Conservation (phyloP, 2,329 filamentous ascomycete genomes). For the Trichoderma cornu-damae region DNA sequence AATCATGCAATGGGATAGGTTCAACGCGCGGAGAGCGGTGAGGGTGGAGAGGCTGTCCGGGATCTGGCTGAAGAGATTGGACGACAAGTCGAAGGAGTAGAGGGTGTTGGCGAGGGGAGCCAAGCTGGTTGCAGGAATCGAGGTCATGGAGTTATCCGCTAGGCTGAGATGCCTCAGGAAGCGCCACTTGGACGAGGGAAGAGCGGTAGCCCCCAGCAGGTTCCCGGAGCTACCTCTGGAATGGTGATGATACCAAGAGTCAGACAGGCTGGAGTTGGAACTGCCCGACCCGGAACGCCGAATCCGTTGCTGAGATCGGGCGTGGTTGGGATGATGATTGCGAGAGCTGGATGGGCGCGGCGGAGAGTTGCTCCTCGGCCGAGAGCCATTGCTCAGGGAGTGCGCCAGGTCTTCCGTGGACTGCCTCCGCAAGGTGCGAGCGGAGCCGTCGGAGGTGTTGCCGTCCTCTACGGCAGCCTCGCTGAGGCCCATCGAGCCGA, state of each 20-base stretch:
- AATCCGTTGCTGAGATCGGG: slow-evolving; percentile 66
- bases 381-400: slow-evolving; percentile 41
- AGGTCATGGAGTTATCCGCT: slow-evolving; percentile 84
- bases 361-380: slow-evolving; percentile 76
- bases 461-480: slow-evolving; percentile 46
- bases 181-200: slow-evolving; percentile 88
- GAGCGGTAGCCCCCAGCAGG: slow-evolving; percentile 61
- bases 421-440: slow-evolving; percentile 41
- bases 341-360: slow-evolving; percentile 70
- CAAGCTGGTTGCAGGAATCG: slow-evolving; percentile 69
- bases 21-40: slow-evolving; percentile 83
- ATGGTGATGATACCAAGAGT: slow-evolving; percentile 53
- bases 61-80: slow-evolving; percentile 89
- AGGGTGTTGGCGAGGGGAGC: slow-evolving; percentile 80
- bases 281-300: slow-evolving; percentile 86
- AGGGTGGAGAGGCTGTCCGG: slow-evolving; percentile 84
- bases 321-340: slow-evolving; percentile 61
- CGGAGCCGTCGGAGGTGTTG: slow-evolving; percentile 30
- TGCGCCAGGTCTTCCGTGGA: slow-evolving; percentile 44
- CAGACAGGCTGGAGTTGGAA: slow-evolving; percentile 74
- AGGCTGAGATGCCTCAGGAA: slow-evolving; percentile 89
- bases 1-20: slow-evolving; percentile 97
- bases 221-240: slow-evolving; percentile 73
- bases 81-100: slow-evolving; percentile 86
- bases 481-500: slow-evolving; percentile 55